A percentile compares a stretch with the other conserved stretches of the same genome.
Conservation (phyloP, 2,329 filamentous ascomycete species). For the Daldinia eschscholtzii region DNA sequence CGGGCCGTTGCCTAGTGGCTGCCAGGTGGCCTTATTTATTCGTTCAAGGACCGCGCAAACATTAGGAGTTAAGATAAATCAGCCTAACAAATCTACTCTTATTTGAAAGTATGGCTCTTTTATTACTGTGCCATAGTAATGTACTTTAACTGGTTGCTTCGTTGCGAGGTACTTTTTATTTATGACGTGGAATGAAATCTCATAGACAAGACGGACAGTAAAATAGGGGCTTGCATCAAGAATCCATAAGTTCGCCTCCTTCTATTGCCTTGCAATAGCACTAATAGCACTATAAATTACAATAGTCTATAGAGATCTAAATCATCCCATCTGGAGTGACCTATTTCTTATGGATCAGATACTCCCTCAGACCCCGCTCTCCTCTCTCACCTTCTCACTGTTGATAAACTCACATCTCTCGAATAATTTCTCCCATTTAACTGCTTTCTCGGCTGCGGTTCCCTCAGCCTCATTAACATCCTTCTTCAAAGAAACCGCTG, state of each 20-base stretch:
- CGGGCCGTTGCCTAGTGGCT: neutral
- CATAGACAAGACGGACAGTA: neutral
- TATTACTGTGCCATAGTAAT: neutral
- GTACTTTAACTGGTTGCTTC: neutral
- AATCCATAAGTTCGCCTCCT: neutral
- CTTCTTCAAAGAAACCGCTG: neutral
- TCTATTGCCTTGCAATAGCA: neutral
- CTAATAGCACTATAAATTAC: neutral
- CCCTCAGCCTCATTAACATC: neutral
- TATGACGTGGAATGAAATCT: neutral
- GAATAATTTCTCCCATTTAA: constrained; percentile 45
- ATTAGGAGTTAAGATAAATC: neutral
- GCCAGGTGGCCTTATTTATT: neutral
- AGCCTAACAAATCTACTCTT: neutral
- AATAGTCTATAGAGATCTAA: neutral
- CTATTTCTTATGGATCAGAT: neutral
- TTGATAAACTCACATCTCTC: constrained; percentile 47
- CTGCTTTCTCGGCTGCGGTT: constrained; percentile 20
- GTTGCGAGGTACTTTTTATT: neutral
- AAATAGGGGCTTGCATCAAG: neutral
- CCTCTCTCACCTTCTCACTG: constrained; percentile 34
- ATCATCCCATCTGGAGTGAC: neutral
- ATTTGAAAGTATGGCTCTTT: neutral
- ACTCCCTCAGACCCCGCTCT: constrained; percentile 8
- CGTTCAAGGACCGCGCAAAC: neutral